Evolutionary conservation across 495 filamentous ascomycete species (phyloP), one percentile per base, ranked within the genome.

Genomic region (Aspergillus nidulans): DNA sequence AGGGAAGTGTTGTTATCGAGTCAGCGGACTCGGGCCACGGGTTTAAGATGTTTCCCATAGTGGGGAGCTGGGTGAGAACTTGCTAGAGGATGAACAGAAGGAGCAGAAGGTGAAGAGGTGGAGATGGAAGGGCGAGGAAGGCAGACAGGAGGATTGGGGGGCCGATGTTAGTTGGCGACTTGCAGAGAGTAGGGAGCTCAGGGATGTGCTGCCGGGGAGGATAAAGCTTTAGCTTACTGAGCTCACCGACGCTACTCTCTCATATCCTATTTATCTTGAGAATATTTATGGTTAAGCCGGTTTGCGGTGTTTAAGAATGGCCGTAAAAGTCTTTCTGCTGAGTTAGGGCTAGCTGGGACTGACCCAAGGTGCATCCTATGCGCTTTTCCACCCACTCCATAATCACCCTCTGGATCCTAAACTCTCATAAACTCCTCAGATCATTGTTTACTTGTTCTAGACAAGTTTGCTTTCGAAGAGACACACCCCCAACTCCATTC

Each of bases 11-110:
- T 4, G 73, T 82, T 5, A 53, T 77, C 7, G 23, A 73, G 30
- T 76, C 75, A 4, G 79, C 78, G 12, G 79, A 80, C 46, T 80
- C 77, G 18, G 79, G 73, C 4, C 79, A 82, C 59, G 76, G 65
- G 3, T 82, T 84, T 61, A 83, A 83, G 66, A 80, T 82, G 75
- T 65, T 83, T 36, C 81, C 81, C 1, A 69, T 80, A 53, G 59
- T 79, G 18, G 82, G 81, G 0, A 59, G 65, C 18, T 80, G 74
- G 70, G 74, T 82, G 15, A 59, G 25, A 64, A 69, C 49, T 57
- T 82, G 16, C 47, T 79, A 6, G 62, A 65, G 51, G 58, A 57
- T 5, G 16, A 49, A 2, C 53, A 60, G 15, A 53, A 58, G 13
- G 43, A 66, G 43, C 75, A 75, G 60, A 28, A 55, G 24, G 42